A percentile compares a stretch with the other conserved stretches of the same genome.
These are phyloP conservation scores for Blastobotrys mokoenaii DNA, from an alignment of 805 yeast species.

Conservation along the genomic window DNA sequence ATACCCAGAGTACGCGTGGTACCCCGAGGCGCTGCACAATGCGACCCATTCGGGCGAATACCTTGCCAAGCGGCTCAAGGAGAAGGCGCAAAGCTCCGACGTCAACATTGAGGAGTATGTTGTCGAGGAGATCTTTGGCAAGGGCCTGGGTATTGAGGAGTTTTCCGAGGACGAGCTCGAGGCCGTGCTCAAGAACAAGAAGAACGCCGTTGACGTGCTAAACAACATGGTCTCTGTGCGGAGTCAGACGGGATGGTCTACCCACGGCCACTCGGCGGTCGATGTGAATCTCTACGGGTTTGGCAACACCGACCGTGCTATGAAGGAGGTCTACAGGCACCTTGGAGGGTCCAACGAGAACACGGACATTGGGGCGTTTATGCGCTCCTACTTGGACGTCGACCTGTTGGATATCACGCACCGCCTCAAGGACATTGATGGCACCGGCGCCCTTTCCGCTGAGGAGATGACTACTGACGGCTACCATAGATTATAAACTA, in stretches of 20 bases:
- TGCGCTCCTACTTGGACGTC: conserved; percentile 44
- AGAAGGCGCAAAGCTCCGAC: conserved; percentile 25
- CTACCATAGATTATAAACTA: too few relatives aligned
- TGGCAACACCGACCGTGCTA: conserved; percentile 39
- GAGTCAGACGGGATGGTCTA: conserved; percentile 92
- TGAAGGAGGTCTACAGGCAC: conserved; percentile 27
- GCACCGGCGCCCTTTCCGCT: too few relatives aligned
- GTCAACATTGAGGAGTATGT: conserved; percentile 38
- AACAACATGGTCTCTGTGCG: conserved; percentile 69
- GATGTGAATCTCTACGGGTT: conserved; percentile 78
- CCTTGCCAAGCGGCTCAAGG: conserved; percentile 40
- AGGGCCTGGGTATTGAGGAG: conserved; percentile 60
- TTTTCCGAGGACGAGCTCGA: conserved; percentile 47
- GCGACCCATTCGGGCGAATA: conserved; percentile 75
- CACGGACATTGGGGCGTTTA: conserved; percentile 69
- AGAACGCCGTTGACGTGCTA: conserved; percentile 38
- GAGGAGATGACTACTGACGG: too few relatives aligned
- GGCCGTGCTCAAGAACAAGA: conserved; percentile 31
- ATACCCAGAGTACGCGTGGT: conserved; percentile 87
- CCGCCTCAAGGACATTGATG: conserved; percentile 14
- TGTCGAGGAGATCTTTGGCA: conserved; percentile 43
- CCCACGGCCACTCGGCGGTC: conserved; percentile 94
- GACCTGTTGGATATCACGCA: conserved; percentile 24
- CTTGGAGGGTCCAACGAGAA: conserved; percentile 81
- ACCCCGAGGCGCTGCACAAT: conserved; percentile 63